Percentiles rank a stretch among this genome's conserved stretches.
Conservation (phyloP, 2,329 filamentous ascomycete species). For the Botrytis byssoidea region DNA sequence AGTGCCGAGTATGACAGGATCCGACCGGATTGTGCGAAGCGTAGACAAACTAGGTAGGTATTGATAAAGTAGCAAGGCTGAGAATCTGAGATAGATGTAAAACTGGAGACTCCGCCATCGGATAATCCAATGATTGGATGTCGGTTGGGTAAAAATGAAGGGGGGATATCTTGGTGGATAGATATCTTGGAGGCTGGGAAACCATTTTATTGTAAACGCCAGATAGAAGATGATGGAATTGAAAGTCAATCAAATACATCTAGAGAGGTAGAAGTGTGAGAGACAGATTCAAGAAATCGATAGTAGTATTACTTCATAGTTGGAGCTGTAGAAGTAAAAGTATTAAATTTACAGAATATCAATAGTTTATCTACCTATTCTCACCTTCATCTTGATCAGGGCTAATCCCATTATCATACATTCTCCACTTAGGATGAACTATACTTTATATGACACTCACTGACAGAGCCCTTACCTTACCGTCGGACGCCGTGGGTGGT, state of each 20-base stretch:
- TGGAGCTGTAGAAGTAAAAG: neutral
- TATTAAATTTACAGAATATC: neutral
- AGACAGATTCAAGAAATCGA: neutral
- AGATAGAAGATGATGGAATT: neutral
- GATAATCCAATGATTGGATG: constrained; percentile 13
- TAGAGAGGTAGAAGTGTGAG: neutral
- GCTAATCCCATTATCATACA: neutral
- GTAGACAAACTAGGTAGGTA: neutral
- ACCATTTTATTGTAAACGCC: neutral
- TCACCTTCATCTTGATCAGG: neutral
- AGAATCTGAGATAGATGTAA: neutral
- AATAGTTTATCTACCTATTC: neutral
- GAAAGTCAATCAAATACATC: neutral
- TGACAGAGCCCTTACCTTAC: neutral
- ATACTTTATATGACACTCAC: neutral
- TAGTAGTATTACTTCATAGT: no score
- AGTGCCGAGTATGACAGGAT: neutral
- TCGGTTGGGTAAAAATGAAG: constrained; percentile 2
- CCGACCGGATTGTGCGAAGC: neutral
- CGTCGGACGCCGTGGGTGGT: neutral
- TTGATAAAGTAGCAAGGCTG: constrained; percentile 5
- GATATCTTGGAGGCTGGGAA: constrained; percentile 15
- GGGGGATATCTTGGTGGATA: neutral
- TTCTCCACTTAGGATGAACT: constrained; percentile 7
- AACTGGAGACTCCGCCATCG: constrained; percentile 14